Conservation (phyloP, 2,329 filamentous ascomycete genomes). For the Fulvia fulva region DNA sequence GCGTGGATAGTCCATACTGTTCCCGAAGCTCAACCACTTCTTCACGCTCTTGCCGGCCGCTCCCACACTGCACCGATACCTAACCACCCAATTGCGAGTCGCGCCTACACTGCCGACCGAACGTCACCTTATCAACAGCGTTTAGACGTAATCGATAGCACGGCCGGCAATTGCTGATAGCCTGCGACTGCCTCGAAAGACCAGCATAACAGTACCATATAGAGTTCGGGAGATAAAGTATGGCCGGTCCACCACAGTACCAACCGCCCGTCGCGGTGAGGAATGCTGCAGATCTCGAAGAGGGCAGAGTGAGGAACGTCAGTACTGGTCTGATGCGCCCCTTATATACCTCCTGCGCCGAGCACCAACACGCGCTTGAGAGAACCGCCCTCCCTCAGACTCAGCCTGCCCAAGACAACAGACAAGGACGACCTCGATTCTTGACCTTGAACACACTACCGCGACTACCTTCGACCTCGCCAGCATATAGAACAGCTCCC, state of each 20-base stretch:
- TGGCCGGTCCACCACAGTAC: background rate
- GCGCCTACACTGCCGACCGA: background rate
- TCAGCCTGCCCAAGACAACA: background rate
- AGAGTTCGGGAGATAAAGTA: background rate
- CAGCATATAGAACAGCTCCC: background rate
- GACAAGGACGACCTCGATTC: constrained; percentile 9
- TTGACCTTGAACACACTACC: constrained; percentile 14
- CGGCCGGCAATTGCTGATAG: background rate
- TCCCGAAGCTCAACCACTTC: background rate
- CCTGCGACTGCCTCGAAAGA: background rate
- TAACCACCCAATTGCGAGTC: background rate
- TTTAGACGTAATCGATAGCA: background rate
- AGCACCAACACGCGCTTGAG: constrained; percentile 17
- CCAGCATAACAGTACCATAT: background rate
- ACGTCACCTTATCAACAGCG: background rate
- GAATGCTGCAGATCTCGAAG: background rate
- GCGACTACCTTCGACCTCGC: constrained; percentile 11
- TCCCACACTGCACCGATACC: background rate
- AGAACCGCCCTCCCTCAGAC: background rate
- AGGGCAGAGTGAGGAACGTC: background rate
- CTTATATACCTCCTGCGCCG: constrained; percentile 24
- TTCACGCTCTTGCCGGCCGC: background rate
- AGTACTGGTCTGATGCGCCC: constrained; percentile 12
- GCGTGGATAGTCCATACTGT: background rate
- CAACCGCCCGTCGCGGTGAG: constrained; percentile 1